Conservation (phyloP, 345 rosid genomes). For the Theobroma cacao region DNA sequence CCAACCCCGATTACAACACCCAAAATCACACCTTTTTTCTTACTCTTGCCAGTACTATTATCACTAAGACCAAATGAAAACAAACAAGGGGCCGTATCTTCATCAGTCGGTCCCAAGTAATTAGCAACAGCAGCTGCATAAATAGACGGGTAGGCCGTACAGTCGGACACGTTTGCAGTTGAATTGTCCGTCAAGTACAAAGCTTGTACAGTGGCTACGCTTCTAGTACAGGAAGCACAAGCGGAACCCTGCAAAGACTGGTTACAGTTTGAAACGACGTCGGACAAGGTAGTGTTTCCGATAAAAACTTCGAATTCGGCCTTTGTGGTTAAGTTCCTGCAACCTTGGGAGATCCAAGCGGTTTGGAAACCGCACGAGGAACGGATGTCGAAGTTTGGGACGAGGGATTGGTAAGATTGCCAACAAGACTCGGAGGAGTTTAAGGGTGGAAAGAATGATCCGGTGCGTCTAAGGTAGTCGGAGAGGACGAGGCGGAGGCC, state of each 20-base stretch:
- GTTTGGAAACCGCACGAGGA: conserved; percentile 67
- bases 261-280: conserved; percentile 49
- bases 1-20: conserved; percentile 28
- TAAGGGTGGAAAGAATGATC: conserved; percentile 57
- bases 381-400: conserved; percentile 55
- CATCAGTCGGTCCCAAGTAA: conserved; percentile 61
- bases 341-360: conserved; percentile 71
- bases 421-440: conserved; percentile 69
- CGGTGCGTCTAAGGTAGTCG: conserved; percentile 50
- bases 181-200: conserved; percentile 42
- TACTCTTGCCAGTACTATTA: conserved; percentile 18
- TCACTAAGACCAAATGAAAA: conserved; percentile 41
- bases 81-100: conserved; percentile 62
- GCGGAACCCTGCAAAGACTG: conserved; percentile 66
- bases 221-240: conserved; percentile 65
- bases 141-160: conserved; percentile 53
- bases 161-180: conserved; percentile 62
- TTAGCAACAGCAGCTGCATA: conserved; percentile 75
- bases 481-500: conserved; percentile 79
- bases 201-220: conserved; percentile 48
- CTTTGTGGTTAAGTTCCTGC: conserved; percentile 68
- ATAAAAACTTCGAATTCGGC: conserved; percentile 48
- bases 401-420: conserved; percentile 43
- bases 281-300: conserved; percentile 28
- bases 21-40: conserved; percentile 29